Percentiles rank a stretch among this genome's conserved stretches.
Evolutionary conservation across 371 early-diverging fungal genomes (phyloP).

Genomic region (Lichtheimia ornata): DNA sequence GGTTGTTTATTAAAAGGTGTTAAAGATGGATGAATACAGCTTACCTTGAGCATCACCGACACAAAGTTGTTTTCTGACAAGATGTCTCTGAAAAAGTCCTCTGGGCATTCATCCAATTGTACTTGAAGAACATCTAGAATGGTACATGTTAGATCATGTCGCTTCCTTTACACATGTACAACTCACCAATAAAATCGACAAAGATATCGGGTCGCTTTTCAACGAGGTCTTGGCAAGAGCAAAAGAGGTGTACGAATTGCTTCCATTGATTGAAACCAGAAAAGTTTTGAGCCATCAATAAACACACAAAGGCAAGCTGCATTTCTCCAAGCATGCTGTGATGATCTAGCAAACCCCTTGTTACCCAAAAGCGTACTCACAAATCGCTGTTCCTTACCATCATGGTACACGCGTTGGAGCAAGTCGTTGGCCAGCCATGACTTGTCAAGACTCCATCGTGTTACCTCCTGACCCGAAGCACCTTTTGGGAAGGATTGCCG

Average conservation of each 20-base stretch:
- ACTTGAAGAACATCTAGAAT: conserved; percentile 48
- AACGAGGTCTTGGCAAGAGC: conserved; percentile 65
- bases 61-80: conserved; percentile 77
- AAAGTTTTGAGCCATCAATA: conserved; percentile 83
- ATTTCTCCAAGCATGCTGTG: conserved; percentile 74
- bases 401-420: conserved; percentile 41
- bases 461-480: conserved; percentile 71
- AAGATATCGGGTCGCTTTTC: conserved; percentile 43
- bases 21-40: background rate
- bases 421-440: conserved; percentile 74
- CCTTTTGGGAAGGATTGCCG: conserved; percentile 79
- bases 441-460: conserved; percentile 89
- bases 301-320: conserved; percentile 79
- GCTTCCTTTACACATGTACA: background rate
- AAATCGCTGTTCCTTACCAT: conserved; percentile 32
- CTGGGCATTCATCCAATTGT: conserved; percentile 80
- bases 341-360: conserved; percentile 24
- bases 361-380: background rate
- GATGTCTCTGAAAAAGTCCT: conserved; percentile 79
- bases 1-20: background rate
- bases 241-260: conserved; percentile 69
- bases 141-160: background rate
- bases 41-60: conserved; percentile 51
- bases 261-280: conserved; percentile 93
- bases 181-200: conserved; percentile 62